Evolutionary conservation across 768 basidiomycete genomes (phyloP).

Genomic region (Tricholoma hemisulphureum): DNA sequence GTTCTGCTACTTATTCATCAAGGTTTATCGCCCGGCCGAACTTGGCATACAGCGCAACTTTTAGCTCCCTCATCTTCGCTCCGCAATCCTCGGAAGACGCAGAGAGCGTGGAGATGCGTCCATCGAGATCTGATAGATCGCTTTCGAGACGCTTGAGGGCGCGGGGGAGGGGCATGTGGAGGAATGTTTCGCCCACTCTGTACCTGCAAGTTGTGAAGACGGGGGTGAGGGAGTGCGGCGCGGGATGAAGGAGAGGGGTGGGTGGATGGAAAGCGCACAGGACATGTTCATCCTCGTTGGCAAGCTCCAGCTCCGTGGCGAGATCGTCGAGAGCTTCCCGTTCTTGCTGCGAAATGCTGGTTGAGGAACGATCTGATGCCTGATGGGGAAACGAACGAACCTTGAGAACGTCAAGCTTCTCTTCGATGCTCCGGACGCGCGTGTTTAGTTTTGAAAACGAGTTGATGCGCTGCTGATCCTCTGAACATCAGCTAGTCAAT

Average conservation of each 20-base stretch:
- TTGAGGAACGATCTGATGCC: conserved; percentile 6
- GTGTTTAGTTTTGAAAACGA: conserved; percentile 89
- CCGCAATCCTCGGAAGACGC: conserved; percentile 63
- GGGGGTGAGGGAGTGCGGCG: neutral
- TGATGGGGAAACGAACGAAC: conserved; percentile 36
- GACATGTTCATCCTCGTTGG: conserved; percentile 79
- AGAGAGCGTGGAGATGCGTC: conserved; percentile 51
- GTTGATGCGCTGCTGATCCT: conserved; percentile 90
- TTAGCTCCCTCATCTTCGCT: conserved; percentile 75
- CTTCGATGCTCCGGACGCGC: conserved; percentile 68
- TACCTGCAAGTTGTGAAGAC: conserved; percentile 54
- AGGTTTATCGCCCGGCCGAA: conserved; percentile 93
- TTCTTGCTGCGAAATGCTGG: conserved; percentile 70
- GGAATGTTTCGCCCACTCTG: conserved; percentile 85
- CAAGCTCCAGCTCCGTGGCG: conserved; percentile 81
- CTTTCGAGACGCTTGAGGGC: conserved; percentile 72
- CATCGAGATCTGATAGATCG: conserved; percentile 61
- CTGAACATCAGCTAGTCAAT: conserved; percentile 30
- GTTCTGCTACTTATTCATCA: conserved; percentile 53
- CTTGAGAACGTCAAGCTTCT: conserved; percentile 70
- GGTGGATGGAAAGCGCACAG: conserved; percentile 49
- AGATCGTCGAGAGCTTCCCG: conserved; percentile 94
- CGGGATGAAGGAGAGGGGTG: neutral
- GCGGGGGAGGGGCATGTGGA: conserved; percentile 67
- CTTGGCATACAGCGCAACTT: conserved; percentile 80